Evolutionary conservation across 352 stramenopile species (phyloP).

Genomic region (Phytophthora hybrid): DNA sequence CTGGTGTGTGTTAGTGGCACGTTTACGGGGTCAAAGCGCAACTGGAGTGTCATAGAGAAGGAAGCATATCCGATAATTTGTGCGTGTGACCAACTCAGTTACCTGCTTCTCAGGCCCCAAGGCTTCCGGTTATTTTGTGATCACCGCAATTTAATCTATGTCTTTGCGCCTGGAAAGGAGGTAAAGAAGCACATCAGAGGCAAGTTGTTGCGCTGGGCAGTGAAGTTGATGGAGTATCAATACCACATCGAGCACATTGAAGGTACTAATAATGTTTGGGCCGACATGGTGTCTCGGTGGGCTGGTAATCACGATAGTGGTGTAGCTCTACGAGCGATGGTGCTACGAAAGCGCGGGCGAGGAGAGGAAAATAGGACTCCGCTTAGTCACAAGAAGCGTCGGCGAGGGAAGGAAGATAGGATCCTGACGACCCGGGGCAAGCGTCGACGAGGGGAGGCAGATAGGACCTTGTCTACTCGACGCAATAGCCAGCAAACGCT

Average conservation of each 20-base stretch:
- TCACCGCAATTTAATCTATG: neutral
- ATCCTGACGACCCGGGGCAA: slow-evolving; percentile 7
- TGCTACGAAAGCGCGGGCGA: neutral
- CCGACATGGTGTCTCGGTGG: slow-evolving; percentile 19
- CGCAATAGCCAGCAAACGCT: too few relatives aligned
- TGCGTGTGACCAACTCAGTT: slow-evolving; percentile 10
- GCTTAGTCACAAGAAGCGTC: neutral
- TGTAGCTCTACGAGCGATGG: too few relatives aligned
- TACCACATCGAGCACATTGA: slow-evolving; percentile 17
- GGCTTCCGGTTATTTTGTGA: slow-evolving; percentile 2
- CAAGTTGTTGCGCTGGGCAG: neutral
- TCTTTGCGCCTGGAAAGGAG: too few relatives aligned
- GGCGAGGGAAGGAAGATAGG: slow-evolving; percentile 14
- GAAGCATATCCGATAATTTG: neutral
- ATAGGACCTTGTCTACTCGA: slow-evolving; percentile 13
- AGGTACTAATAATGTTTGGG: slow-evolving; percentile 12
- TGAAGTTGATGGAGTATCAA: slow-evolving; percentile 12
- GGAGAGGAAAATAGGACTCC: slow-evolving; percentile 13
- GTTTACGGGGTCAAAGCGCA: neutral
- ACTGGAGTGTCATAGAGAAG: slow-evolving; percentile 8
- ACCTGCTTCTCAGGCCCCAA: slow-evolving; percentile 3
- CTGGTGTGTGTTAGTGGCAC: slow-evolving; percentile 6
- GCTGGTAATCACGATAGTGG: neutral
- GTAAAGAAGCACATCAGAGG: slow-evolving; percentile 7
- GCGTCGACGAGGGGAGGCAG: slow-evolving; percentile 9